Conservation (phyloP, 768 basidiomycete species). For the Pleurotus eryngii region DNA sequence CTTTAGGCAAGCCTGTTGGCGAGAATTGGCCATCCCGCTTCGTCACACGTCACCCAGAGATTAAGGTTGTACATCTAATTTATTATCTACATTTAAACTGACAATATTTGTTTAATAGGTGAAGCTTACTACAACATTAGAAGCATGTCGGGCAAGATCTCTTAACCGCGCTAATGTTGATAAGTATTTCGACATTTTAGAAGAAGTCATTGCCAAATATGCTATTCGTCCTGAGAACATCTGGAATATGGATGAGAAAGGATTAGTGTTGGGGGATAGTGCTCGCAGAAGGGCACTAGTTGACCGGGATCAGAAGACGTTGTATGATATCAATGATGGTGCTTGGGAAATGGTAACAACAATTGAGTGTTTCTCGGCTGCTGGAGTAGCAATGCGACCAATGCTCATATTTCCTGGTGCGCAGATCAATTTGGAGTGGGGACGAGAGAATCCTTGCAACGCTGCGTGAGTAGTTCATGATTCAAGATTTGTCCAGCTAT, state of each 20-base stretch:
- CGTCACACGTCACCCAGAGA: not conserved
- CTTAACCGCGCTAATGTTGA: conserved; percentile 29
- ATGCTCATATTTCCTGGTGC: conserved; percentile 6
- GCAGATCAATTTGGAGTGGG: conserved; percentile 12
- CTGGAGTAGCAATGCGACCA: conserved; percentile 20
- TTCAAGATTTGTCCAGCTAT: not conserved
- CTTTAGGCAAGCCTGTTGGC: not conserved
- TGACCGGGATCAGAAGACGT: conserved; percentile 11
- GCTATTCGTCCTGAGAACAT: conserved; percentile 24
- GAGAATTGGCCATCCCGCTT: conserved; percentile 3
- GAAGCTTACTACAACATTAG: conserved; percentile 11
- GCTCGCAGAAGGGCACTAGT: conserved; percentile 15
- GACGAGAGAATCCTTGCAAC: conserved; percentile 13
- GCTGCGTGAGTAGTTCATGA: conserved; percentile 10
- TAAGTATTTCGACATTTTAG: conserved; percentile 21
- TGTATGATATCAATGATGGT: conserved; percentile 21
- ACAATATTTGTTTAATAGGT: conserved; percentile 9
- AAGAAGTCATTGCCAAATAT: conserved; percentile 17
- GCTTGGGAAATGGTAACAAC: conserved; percentile 39
- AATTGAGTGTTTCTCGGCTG: conserved; percentile 35
- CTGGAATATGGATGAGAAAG: conserved; percentile 32
- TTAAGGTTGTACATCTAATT: not conserved
- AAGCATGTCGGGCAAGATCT: conserved; percentile 17
- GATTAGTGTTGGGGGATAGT: conserved; percentile 21
- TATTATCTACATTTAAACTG: not conserved